Percentiles rank a stretch among this genome's conserved stretches.
Evolutionary conservation across 306 rosid genomes (phyloP).

Genomic region (Corylus avellana): DNA sequence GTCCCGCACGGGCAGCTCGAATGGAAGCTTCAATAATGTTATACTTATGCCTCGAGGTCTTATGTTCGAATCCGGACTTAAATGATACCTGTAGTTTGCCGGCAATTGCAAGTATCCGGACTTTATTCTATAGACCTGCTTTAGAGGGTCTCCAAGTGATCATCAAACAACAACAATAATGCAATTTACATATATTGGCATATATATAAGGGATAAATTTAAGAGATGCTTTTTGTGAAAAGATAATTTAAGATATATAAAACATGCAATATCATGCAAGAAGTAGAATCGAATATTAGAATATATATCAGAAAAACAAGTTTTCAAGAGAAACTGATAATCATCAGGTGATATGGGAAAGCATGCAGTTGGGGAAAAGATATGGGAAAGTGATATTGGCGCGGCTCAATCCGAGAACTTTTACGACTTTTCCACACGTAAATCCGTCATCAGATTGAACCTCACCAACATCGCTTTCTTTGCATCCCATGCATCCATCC

Average conservation of each 20-base stretch:
- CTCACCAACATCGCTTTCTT: constrained; percentile 99
- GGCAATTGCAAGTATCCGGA: no score
- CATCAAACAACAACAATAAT: neutral
- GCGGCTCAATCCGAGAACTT: constrained; percentile 99
- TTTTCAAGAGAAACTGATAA: constrained; percentile 25
- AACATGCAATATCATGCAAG: constrained; percentile 19
- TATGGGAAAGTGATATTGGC: constrained; percentile 96
- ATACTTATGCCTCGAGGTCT: no score
- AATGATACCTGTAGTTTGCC: no score
- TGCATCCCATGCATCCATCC: constrained; percentile 40
- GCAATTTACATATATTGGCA: neutral
- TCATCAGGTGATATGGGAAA: constrained; percentile 31
- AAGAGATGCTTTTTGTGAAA: neutral
- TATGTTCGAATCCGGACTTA: no score
- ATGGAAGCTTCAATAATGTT: no score
- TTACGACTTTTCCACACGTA: constrained; percentile 53
- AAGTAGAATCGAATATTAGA: neutral
- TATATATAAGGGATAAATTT: neutral
- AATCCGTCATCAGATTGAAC: constrained; percentile 99
- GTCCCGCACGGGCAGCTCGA: no score
- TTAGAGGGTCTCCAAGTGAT: no score
- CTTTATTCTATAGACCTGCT: no score
- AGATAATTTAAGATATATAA: neutral
- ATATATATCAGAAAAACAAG: constrained; percentile 7
- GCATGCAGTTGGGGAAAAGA: constrained; percentile 1